Evolutionary conservation across 2,329 filamentous ascomycete species (phyloP).

Genomic region (Drechslerella coelobrocha): DNA sequence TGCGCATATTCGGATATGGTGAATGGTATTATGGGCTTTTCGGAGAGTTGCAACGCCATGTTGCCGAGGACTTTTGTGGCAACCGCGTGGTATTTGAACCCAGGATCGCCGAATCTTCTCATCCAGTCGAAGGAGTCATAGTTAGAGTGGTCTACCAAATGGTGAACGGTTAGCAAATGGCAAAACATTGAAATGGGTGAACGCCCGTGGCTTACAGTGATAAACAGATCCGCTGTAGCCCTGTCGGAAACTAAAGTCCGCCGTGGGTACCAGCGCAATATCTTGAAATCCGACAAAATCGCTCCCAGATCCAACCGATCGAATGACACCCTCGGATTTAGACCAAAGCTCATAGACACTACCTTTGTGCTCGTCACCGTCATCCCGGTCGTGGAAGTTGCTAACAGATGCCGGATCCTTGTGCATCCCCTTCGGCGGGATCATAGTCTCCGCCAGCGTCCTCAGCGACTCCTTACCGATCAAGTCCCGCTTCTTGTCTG

Average conservation of each 20-base stretch:
- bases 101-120: constrained; percentile 73
- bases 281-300: constrained; percentile 75
- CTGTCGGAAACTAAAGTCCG: constrained; percentile 72
- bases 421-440: constrained; percentile 10
- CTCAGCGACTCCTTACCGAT: constrained; percentile 30
- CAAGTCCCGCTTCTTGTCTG: constrained; percentile 33
- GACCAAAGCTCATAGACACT: constrained; percentile 70
- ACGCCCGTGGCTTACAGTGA: constrained; percentile 81
- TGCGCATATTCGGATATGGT: constrained; percentile 64
- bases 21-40: constrained; percentile 69
- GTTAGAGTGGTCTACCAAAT: constrained; percentile 77
- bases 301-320: constrained; percentile 74
- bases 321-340: constrained; percentile 60
- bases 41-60: constrained; percentile 67
- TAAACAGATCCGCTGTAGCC: constrained; percentile 57
- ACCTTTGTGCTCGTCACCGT: constrained; percentile 86
- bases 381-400: constrained; percentile 83
- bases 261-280: constrained; percentile 73
- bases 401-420: neutral
- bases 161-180: constrained; percentile 73
- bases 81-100: constrained; percentile 70
- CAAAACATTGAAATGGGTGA: constrained; percentile 87
- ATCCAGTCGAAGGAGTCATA: constrained; percentile 93
- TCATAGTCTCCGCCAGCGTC: constrained; percentile 14
- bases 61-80: constrained; percentile 72